Evolutionary conservation across 2,329 filamentous ascomycete genomes (phyloP).

Genomic region (Pseudocercospora eumusae): DNA sequence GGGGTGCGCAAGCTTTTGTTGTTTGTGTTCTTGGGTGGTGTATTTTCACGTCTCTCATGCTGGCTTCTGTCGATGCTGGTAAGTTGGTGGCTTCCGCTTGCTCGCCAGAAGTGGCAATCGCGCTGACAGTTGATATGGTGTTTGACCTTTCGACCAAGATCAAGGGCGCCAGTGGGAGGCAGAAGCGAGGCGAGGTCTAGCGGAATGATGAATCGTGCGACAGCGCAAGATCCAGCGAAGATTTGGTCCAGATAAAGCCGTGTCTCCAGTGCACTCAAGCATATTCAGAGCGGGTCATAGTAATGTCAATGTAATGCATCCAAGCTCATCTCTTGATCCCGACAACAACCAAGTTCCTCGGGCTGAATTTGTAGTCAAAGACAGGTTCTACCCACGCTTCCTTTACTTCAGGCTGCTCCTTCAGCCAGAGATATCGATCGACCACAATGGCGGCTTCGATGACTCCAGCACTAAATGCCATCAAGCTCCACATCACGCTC

Average conservation of each 20-base stretch:
- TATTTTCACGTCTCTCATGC: slow-evolving; percentile 55
- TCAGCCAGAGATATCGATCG: slow-evolving; percentile 85
- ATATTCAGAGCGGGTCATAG: not conserved
- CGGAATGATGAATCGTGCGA: not conserved
- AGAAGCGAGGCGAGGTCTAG: not conserved
- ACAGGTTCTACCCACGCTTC: slow-evolving; percentile 90
- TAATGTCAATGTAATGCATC: not conserved
- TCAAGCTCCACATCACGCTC: slow-evolving; percentile 86
- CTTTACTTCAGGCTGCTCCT: slow-evolving; percentile 69
- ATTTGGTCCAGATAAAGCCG: not conserved
- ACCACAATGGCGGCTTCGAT: slow-evolving; percentile 87
- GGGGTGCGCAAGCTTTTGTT: slow-evolving; percentile 54
- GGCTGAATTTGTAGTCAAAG: slow-evolving; percentile 84
- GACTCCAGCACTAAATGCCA: slow-evolving; percentile 90
- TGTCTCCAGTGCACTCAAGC: too few relatives aligned
- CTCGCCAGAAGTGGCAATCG: too few relatives aligned
- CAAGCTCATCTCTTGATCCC: slow-evolving; percentile 67
- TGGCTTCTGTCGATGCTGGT: slow-evolving; percentile 53
- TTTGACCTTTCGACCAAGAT: not conserved
- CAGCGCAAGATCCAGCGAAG: not conserved
- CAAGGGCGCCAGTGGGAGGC: not conserved
- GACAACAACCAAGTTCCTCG: slow-evolving; percentile 88
- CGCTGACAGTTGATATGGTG: not conserved
- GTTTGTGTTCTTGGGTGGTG: slow-evolving; percentile 54
- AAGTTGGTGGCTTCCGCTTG: not conserved